Base-by-base conservation (phyloP, 2,329 filamentous ascomycete species). In the Fusarium mundagurra region DNA sequence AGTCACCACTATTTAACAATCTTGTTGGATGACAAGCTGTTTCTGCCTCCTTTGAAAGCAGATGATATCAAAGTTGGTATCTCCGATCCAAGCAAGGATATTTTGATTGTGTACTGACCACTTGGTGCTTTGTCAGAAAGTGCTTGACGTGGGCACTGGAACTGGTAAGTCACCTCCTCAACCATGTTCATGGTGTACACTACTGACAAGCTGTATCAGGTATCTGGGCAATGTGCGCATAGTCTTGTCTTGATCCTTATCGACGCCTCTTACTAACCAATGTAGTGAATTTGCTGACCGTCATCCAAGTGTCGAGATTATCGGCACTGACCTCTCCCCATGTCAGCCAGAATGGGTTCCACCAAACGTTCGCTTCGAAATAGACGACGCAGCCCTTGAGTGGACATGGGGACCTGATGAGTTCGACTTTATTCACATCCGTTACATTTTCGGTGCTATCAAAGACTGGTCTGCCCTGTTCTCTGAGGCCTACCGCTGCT, bases 201-300 rank as follows among this genome's bases (percentile, higher is more conserved):
- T 33, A 22, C 22, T 58, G 2, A 58, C 39, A 18, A 27, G 20
- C 3, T 13, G 22, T 7, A 20, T 9, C n/a, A 72, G 69, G 69
- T 22, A 72, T 72, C 6, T 72, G 69, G 69, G 58, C 69, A 3
- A 72, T 72, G 69, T 72, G 36, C 9, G 24, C n/a, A n/a, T n/a
- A n/a, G n/a, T n/a, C n/a, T n/a, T n/a, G n/a, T n/a, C n/a, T n/a
- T n/a, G n/a, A n/a, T n/a, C n/a, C n/a, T n/a, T n/a, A n/a, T n/a
- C n/a, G n/a, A n/a, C n/a, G n/a, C n/a, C n/a, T n/a, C n/a, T n/a
- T n/a, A n/a, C n/a, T n/a, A n/a, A n/a, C n/a, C n/a, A n/a, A n/a
- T n/a, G n/a, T 43, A 76, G 74, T 14, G 74, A 76, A 29, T 76
- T 76, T 24, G 74, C 69, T 18, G 74, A 76, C 22, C 66, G 73